Evolutionary conservation across 2,329 filamentous ascomycete species (phyloP).

Genomic region (Colletotrichum scovillei): DNA sequence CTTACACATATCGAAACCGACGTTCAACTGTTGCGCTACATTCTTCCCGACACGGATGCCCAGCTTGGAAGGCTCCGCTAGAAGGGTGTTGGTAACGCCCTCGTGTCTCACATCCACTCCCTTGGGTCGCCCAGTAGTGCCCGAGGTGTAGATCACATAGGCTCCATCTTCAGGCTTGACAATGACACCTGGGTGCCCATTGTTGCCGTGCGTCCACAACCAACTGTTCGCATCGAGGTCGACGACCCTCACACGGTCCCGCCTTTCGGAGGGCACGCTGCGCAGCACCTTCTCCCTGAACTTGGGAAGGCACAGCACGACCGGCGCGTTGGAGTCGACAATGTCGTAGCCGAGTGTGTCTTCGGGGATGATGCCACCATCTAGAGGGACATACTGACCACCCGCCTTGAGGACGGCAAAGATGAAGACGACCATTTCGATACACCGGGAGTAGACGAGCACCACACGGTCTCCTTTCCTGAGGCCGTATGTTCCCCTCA

Average conservation of each 20-base stretch:
- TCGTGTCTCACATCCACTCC: constrained; percentile 67
- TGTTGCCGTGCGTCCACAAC: constrained; percentile 34
- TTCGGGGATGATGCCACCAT: constrained; percentile 64
- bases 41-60: constrained; percentile 60
- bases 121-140: constrained; percentile 68
- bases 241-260: constrained; percentile 23
- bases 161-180: constrained; percentile 51
- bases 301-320: constrained; percentile 58
- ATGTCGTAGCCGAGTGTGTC: constrained; percentile 61
- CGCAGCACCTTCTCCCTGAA: constrained; percentile 31
- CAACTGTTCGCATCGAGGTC: constrained; percentile 30
- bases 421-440: constrained; percentile 69
- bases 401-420: constrained; percentile 66
- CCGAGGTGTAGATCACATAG: constrained; percentile 67
- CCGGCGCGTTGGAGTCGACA: constrained; percentile 53
- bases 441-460: constrained; percentile 65
- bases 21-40: constrained; percentile 67
- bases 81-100: constrained; percentile 34
- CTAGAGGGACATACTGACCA: constrained; percentile 69
- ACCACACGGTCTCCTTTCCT: constrained; percentile 59
- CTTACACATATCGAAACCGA: constrained; percentile 72
- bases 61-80: constrained; percentile 46
- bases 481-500: constrained; percentile 51
- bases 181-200: constrained; percentile 37
- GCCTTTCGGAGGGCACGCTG: constrained; percentile 21